phyloP scores from a whole-genome alignment of 371 early-diverging fungal genomes.

The Mucor indicus region DNA sequence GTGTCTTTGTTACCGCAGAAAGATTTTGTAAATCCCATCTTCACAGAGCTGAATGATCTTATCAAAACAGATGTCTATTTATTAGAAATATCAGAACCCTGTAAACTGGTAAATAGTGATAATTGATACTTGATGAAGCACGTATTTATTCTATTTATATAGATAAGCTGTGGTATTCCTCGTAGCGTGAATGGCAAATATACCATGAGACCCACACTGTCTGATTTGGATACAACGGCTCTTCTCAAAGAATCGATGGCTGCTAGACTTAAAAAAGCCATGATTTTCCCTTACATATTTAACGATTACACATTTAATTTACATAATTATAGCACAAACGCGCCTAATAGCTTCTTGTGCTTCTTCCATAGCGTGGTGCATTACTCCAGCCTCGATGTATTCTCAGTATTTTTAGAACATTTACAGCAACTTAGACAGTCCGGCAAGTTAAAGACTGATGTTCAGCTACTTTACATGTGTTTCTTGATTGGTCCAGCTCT shows the following conservation, averaged over 20 bases:
- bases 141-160: neutral
- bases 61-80: constrained; percentile 43
- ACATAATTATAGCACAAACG: constrained; percentile 60
- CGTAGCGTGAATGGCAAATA: constrained; percentile 36
- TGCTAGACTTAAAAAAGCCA: constrained; percentile 43
- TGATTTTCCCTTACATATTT: constrained; percentile 52
- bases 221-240: constrained; percentile 35
- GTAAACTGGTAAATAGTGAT: constrained; percentile 41
- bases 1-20: constrained; percentile 42
- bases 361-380: constrained; percentile 63
- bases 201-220: constrained; percentile 34
- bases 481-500: constrained; percentile 71
- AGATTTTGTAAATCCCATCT: constrained; percentile 41
- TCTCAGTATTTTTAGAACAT: constrained; percentile 41
- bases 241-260: constrained; percentile 36
- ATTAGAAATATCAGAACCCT: constrained; percentile 46
- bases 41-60: constrained; percentile 40
- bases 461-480: constrained; percentile 72
- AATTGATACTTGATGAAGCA: neutral
- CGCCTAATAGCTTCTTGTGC: constrained; percentile 61
- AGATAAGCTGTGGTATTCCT: constrained; percentile 51
- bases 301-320: constrained; percentile 61
- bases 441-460: constrained; percentile 60
- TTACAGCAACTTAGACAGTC: constrained; percentile 29
- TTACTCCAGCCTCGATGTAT: constrained; percentile 60